These are phyloP conservation scores for Claviceps spartinae DNA, from an alignment of 2,329 filamentous ascomycete species.

Conservation along the genomic window DNA sequence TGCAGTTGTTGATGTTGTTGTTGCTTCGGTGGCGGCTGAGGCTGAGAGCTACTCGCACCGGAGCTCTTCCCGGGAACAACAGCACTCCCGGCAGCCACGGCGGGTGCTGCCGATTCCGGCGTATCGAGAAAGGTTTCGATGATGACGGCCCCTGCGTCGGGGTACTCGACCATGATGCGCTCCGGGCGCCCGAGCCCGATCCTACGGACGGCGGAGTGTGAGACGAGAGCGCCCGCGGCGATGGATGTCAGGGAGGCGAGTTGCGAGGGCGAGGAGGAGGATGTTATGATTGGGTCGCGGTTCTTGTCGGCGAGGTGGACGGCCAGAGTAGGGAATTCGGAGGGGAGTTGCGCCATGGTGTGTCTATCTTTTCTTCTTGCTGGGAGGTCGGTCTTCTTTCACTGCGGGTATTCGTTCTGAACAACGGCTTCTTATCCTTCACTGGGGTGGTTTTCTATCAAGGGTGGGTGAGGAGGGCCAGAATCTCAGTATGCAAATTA, in stretches of 20 bases:
- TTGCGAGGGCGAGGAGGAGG: conserved; percentile 29
- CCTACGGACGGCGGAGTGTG: conserved; percentile 37
- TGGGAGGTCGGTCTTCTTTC: background rate
- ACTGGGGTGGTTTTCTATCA: too few relatives aligned
- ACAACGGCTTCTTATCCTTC: too few relatives aligned
- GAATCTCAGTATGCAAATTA: too few relatives aligned
- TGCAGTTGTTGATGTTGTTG: too few relatives aligned
- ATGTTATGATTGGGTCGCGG: conserved; percentile 44
- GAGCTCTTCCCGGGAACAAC: background rate
- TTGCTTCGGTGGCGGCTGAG: background rate
- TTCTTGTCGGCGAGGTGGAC: conserved; percentile 44
- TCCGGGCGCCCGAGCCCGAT: conserved; percentile 39
- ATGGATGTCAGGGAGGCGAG: conserved; percentile 39
- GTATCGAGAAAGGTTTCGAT: conserved; percentile 34
- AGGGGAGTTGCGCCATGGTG: conserved; percentile 27
- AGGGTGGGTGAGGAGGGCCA: too few relatives aligned
- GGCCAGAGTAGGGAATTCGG: conserved; percentile 36
- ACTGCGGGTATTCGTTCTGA: too few relatives aligned
- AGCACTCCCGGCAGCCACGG: conserved; percentile 4
- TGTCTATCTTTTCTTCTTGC: background rate
- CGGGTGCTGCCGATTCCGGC: conserved; percentile 10
- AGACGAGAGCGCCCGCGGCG: conserved; percentile 37
- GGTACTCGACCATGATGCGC: conserved; percentile 46
- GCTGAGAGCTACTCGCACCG: too few relatives aligned
- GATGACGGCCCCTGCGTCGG: conserved; percentile 26